These are phyloP conservation scores for Amanita pseudoporphyria DNA, from an alignment of 768 basidiomycete genomes.

Conservation along the genomic window DNA sequence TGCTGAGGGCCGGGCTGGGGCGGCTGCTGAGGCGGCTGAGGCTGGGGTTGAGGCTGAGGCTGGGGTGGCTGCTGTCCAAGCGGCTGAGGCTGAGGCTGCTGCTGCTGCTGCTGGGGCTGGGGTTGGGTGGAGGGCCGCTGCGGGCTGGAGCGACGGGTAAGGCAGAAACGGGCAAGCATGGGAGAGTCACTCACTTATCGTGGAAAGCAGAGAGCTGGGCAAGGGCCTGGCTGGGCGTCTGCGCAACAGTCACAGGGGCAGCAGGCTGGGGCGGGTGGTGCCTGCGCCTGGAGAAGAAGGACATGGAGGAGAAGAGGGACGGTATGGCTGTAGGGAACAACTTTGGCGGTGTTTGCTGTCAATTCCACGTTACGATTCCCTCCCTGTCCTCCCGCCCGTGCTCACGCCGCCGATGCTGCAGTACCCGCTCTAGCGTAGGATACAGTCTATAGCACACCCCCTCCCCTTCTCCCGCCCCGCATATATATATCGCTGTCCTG, in stretches of 20 bases:
- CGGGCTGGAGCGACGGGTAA: slow-evolving; percentile 15
- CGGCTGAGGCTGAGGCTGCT: slow-evolving; percentile 17
- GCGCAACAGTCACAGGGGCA: slow-evolving; percentile 44
- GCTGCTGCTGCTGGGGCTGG: slow-evolving; percentile 17
- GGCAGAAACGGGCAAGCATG: slow-evolving; percentile 5
- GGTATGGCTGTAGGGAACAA: slow-evolving; percentile 41
- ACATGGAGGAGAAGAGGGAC: slow-evolving; percentile 77
- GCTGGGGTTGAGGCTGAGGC: slow-evolving; percentile 6
- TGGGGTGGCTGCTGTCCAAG: slow-evolving; percentile 10
- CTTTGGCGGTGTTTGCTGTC: slow-evolving; percentile 5
- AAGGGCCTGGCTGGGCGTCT: slow-evolving; percentile 60
- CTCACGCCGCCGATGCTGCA: slow-evolving; percentile 65
- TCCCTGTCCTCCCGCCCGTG: slow-evolving; percentile 31
- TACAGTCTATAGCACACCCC: slow-evolving; percentile 64
- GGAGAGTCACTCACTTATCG: slow-evolving; percentile 15
- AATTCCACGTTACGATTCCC: slow-evolving; percentile 66
- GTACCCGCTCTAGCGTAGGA: slow-evolving; percentile 57
- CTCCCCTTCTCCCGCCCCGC: slow-evolving; percentile 39
- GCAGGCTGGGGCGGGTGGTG: slow-evolving; percentile 37
- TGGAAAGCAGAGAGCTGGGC: slow-evolving; percentile 38
- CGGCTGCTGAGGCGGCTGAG: slow-evolving; percentile 19
- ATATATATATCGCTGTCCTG: slow-evolving; percentile 79
- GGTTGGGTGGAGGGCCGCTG: slow-evolving; percentile 10
- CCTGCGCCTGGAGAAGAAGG: slow-evolving; percentile 91
- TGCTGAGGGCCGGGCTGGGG: slow-evolving; percentile 23